Percentiles rank a stretch among this genome's conserved stretches.
Evolutionary conservation across 1,139 yeast genomes (phyloP).

Genomic region (Blastobotrys persicus): DNA sequence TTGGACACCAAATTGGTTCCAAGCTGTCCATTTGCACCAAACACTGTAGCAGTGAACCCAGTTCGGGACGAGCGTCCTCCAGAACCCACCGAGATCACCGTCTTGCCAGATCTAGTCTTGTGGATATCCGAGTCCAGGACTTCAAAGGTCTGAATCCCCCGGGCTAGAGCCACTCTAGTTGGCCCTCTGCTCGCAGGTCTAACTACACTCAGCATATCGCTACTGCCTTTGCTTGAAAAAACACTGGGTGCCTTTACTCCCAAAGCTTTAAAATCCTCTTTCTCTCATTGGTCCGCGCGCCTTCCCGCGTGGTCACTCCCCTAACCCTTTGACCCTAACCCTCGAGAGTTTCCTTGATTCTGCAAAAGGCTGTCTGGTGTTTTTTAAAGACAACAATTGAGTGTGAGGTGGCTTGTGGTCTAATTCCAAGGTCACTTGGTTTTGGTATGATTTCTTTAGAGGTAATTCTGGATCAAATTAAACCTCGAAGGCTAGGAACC

Average conservation of each 20-base stretch:
- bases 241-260: neutral
- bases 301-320: neutral
- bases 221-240: slow-evolving; percentile 1
- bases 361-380: too few relatives aligned
- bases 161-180: slow-evolving; percentile 18
- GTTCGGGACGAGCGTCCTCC: slow-evolving; percentile 85
- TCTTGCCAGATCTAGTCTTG: slow-evolving; percentile 74
- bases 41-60: slow-evolving; percentile 89
- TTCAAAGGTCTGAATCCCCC: slow-evolving; percentile 38
- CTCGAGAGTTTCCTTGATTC: too few relatives aligned
- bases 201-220: slow-evolving; percentile 14
- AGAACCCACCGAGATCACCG: slow-evolving; percentile 63
- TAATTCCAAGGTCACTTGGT: too few relatives aligned
- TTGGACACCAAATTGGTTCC: slow-evolving; percentile 73
- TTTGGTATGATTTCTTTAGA: too few relatives aligned
- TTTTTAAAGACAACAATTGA: too few relatives aligned
- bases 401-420: too few relatives aligned
- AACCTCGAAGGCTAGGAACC: too few relatives aligned
- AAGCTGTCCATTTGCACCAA: slow-evolving; percentile 78
- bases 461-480: too few relatives aligned
- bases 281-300: neutral
- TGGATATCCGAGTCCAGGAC: slow-evolving; percentile 58
- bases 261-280: neutral
- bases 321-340: neutral
- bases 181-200: slow-evolving; percentile 15